These are phyloP conservation scores for Aspergillus eucalypticola DNA, from an alignment of 2,329 filamentous ascomycete species.

Conservation along the genomic window DNA sequence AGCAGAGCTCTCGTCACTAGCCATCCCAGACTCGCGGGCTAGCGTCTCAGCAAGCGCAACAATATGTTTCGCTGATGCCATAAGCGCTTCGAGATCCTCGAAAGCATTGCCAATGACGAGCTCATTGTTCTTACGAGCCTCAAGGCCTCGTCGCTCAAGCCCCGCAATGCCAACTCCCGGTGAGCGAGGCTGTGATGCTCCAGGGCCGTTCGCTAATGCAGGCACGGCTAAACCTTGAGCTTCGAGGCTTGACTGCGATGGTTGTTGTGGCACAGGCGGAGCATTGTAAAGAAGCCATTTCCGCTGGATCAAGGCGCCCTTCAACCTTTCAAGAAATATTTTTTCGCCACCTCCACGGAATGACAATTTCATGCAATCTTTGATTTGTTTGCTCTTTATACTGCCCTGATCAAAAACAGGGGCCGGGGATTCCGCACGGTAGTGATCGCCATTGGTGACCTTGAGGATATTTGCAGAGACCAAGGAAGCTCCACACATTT, in stretches of 20 bases:
- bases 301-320: slow-evolving; percentile 81
- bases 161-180: slow-evolving; percentile 87
- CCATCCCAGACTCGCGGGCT: slow-evolving; percentile 64
- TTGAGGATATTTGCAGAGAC: slow-evolving; percentile 54
- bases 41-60: slow-evolving; percentile 90
- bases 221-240: slow-evolving; percentile 33
- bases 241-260: slow-evolving; percentile 39
- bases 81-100: slow-evolving; percentile 91
- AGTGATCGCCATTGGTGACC: slow-evolving; percentile 25
- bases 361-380: slow-evolving; percentile 83
- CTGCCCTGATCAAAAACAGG: slow-evolving; percentile 58
- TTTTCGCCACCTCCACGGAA: slow-evolving; percentile 88
- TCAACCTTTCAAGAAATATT: slow-evolving; percentile 85
- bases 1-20: slow-evolving; percentile 59
- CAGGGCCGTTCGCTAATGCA: slow-evolving; percentile 23
- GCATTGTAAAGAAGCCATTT: slow-evolving; percentile 94
- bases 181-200: slow-evolving; percentile 31
- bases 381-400: slow-evolving; percentile 58
- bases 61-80: slow-evolving; percentile 96
- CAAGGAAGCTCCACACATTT: slow-evolving; percentile 84
- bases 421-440: slow-evolving; percentile 73
- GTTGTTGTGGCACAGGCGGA: slow-evolving; percentile 76
- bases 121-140: slow-evolving; percentile 89
- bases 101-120: slow-evolving; percentile 90
- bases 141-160: slow-evolving; percentile 79